phyloP scores from a whole-genome alignment of 2,329 filamentous ascomycete species.

The Cladophialophora carrionii region DNA sequence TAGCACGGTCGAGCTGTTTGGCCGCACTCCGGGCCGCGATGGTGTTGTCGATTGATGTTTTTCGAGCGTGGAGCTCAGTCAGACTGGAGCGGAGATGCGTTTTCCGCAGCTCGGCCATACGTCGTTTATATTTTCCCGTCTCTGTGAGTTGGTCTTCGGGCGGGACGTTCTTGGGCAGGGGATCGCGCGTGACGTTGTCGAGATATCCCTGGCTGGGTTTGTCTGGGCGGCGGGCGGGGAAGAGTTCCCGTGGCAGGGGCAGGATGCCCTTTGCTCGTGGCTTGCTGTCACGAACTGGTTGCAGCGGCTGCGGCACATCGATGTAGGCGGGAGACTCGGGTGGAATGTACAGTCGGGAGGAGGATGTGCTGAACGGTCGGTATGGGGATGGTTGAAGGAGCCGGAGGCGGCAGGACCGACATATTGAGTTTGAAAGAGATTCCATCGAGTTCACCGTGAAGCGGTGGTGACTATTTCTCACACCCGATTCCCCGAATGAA shows the following conservation, averaged over 20 bases:
- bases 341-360: conserved; percentile 58
- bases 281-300: conserved; percentile 41
- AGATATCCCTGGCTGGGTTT: conserved; percentile 63
- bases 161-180: conserved; percentile 41
- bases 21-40: conserved; percentile 49
- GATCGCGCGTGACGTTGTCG: conserved; percentile 60
- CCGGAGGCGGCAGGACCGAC: conserved; percentile 35
- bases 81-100: conserved; percentile 73
- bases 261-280: conserved; percentile 71
- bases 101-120: conserved; percentile 72
- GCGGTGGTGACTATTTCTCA: background rate
- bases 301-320: conserved; percentile 71
- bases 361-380: conserved; percentile 54
- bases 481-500: background rate
- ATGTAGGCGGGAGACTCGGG: conserved; percentile 90
- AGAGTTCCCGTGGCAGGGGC: conserved; percentile 80
- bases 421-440: conserved; percentile 28
- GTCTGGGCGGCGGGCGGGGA: conserved; percentile 62
- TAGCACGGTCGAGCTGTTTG: conserved; percentile 57
- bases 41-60: conserved; percentile 51
- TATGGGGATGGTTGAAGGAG: conserved; percentile 32
- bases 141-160: conserved; percentile 45
- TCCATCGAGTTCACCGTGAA: background rate
- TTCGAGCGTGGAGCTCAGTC: conserved; percentile 68
- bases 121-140: conserved; percentile 64